phyloP scores from a whole-genome alignment of 805 yeast species.

The Ogataea wickerhamii region DNA sequence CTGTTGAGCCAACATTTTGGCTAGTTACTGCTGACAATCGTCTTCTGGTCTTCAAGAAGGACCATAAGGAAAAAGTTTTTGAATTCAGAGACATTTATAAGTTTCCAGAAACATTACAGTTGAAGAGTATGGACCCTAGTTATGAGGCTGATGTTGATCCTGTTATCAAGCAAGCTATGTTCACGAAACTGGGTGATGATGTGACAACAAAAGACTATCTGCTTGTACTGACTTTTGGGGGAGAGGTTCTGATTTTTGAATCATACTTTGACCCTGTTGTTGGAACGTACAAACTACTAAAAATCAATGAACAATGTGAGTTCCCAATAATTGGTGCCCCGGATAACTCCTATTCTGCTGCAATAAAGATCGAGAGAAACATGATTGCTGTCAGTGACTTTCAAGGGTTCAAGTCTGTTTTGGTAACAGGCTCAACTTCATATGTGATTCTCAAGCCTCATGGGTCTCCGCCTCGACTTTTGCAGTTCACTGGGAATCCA shows the following conservation, averaged over 20 bases:
- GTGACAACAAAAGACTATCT: conserved; percentile 55
- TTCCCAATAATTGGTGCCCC: conserved; percentile 71
- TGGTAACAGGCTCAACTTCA: conserved; percentile 74
- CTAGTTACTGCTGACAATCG: conserved; percentile 77
- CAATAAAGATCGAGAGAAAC: conserved; percentile 66
- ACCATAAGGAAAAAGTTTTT: conserved; percentile 50
- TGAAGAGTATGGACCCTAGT: conserved; percentile 47
- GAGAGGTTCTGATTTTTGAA: conserved; percentile 69
- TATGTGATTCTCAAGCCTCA: conserved; percentile 62
- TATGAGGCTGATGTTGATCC: conserved; percentile 63
- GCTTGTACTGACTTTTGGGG: conserved; percentile 73
- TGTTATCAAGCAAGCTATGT: conserved; percentile 62
- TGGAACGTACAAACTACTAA: conserved; percentile 40
- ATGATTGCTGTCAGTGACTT: conserved; percentile 55
- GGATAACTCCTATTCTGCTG: conserved; percentile 66
- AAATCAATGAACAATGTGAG: conserved; percentile 42
- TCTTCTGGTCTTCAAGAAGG: conserved; percentile 57
- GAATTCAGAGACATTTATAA: conserved; percentile 49
- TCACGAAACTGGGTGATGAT: conserved; percentile 62
- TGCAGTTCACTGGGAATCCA: conserved; percentile 61
- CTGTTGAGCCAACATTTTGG: conserved; percentile 48
- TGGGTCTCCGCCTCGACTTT: conserved; percentile 60
- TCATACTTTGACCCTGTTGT: conserved; percentile 39
- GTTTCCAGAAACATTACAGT: conserved; percentile 40
- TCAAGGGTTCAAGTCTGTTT: conserved; percentile 55